Percentiles rank a stretch among this genome's conserved stretches.
Evolutionary conservation across 2,329 filamentous ascomycete genomes (phyloP).

Genomic region (Knufia petricola): DNA sequence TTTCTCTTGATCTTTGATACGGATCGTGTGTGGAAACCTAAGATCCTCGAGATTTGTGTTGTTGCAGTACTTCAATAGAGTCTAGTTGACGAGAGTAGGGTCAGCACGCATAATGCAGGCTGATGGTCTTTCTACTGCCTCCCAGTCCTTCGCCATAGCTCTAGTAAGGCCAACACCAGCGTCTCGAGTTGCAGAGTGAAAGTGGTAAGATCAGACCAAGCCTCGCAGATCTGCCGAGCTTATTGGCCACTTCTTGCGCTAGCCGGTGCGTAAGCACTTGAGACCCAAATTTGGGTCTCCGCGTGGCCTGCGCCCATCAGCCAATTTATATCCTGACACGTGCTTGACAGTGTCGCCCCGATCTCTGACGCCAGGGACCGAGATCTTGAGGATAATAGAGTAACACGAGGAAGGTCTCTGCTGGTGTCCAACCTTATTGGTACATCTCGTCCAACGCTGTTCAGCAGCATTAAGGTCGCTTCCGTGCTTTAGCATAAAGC

Average conservation of each 20-base stretch:
- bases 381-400: too few species aligned
- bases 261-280: background rate
- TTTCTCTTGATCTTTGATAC: background rate
- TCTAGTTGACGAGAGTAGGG: background rate
- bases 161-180: background rate
- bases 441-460: too few species aligned
- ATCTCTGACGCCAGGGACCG: too few species aligned
- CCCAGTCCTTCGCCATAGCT: background rate
- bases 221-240: background rate
- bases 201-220: background rate
- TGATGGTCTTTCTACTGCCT: background rate
- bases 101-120: conserved; percentile 1
- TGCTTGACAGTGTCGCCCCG: background rate
- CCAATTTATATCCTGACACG: too few species aligned
- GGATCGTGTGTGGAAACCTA: too few species aligned
- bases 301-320: background rate
- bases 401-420: too few species aligned
- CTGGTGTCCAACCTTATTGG: too few species aligned
- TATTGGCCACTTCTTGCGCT: background rate
- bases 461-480: too few species aligned
- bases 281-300: background rate
- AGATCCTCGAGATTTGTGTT: too few species aligned
- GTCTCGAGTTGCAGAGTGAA: background rate
- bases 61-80: too few species aligned
- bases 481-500: too few species aligned